Percentiles rank a stretch among this genome's conserved stretches.
Evolutionary conservation across 257 asterid genomes (phyloP).

Genomic region (Thymus quinquecostatus): DNA sequence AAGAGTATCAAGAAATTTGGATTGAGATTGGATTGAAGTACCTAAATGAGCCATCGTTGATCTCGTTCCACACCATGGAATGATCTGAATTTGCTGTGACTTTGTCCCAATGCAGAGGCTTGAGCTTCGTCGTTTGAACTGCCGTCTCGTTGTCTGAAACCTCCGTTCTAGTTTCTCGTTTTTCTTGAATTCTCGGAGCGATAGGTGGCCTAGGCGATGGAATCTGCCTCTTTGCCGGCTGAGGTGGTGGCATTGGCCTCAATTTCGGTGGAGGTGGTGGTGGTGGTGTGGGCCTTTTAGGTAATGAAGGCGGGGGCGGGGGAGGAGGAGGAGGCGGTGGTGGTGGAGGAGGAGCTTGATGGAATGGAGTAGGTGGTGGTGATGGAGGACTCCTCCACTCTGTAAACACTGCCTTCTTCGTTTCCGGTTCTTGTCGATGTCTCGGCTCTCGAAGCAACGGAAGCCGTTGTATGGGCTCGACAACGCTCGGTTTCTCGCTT

Average conservation of each 20-base stretch:
- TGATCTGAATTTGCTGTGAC: constrained; percentile 70
- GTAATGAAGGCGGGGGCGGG: constrained; percentile 20
- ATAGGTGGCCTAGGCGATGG: constrained; percentile 51
- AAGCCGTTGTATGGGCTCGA: constrained; percentile 51
- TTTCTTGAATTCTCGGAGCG: constrained; percentile 37
- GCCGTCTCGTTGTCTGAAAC: constrained; percentile 24
- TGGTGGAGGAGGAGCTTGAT: constrained; percentile 6
- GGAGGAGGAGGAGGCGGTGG: constrained; percentile 39
- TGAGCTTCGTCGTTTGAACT: constrained; percentile 48
- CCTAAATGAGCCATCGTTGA: constrained; percentile 84
- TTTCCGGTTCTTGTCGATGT: constrained; percentile 23
- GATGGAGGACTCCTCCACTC: constrained; percentile 29
- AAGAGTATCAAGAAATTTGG: neutral
- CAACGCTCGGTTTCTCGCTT: constrained; percentile 35
- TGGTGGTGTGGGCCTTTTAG: constrained; percentile 2
- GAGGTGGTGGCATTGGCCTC: constrained; percentile 42
- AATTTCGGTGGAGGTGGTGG: constrained; percentile 39
- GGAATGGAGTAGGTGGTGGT: constrained; percentile 45
- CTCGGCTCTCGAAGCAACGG: constrained; percentile 54
- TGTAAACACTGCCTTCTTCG: neutral
- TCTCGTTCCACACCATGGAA: constrained; percentile 91
- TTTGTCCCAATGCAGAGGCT: constrained; percentile 94
- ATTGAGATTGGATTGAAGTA: constrained; percentile 16
- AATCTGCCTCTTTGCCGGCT: constrained; percentile 17
- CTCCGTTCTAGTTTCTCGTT: constrained; percentile 24